Percentiles rank a stretch among this genome's conserved stretches.
These are phyloP conservation scores for Penicillium sp. DNA, from an alignment of 2,329 filamentous ascomycete genomes.

Conservation along the genomic window DNA sequence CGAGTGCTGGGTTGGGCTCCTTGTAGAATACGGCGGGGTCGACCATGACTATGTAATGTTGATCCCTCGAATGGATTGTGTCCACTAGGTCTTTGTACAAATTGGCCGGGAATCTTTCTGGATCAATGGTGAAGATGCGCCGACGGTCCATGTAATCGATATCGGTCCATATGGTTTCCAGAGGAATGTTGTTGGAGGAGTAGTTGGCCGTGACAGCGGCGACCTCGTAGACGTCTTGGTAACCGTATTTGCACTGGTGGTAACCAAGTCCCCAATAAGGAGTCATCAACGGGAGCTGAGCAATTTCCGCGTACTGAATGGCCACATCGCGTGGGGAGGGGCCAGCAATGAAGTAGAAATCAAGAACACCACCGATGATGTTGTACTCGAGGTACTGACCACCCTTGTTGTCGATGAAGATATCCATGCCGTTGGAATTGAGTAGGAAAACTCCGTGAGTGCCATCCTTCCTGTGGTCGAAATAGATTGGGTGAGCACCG, in stretches of 20 bases:
- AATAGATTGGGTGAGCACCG: constrained; percentile 66
- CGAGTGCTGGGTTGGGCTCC: constrained; percentile 9
- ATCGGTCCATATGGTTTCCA: constrained; percentile 47
- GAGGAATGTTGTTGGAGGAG: constrained; percentile 38
- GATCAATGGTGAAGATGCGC: constrained; percentile 42
- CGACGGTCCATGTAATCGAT: constrained; percentile 43
- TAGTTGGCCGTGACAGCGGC: constrained; percentile 45
- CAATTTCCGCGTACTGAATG: constrained; percentile 54
- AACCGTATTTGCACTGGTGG: constrained; percentile 65
- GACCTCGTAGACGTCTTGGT: constrained; percentile 49
- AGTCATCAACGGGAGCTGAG: constrained; percentile 52
- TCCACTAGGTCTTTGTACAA: constrained; percentile 56
- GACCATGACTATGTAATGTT: constrained; percentile 74
- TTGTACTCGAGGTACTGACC: constrained; percentile 71
- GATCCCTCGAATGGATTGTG: constrained; percentile 65
- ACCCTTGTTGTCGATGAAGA: constrained; percentile 60
- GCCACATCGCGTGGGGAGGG: constrained; percentile 54
- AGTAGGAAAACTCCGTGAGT: constrained; percentile 64
- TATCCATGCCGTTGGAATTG: constrained; percentile 68
- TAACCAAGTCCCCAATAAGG: constrained; percentile 59
- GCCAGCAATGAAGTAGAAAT: constrained; percentile 61
- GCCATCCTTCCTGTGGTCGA: constrained; percentile 59
- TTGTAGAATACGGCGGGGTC: constrained; percentile 52
- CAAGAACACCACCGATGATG: constrained; percentile 67
- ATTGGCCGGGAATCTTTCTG: constrained; percentile 35